phyloP scores from a whole-genome alignment of 345 rosid species.

The Microthlaspi erraticum region DNA sequence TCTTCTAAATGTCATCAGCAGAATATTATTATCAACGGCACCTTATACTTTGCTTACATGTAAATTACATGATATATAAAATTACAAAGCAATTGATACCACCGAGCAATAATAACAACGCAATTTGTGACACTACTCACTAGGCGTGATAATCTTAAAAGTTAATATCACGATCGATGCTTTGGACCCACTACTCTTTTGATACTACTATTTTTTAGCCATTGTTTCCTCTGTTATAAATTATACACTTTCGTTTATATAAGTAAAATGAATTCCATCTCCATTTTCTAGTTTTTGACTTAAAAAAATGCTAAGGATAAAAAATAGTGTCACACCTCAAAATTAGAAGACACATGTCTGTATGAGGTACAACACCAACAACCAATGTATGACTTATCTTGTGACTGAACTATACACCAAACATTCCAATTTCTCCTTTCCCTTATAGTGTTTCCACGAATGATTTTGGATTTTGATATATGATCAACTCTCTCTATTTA shows the following conservation, averaged over 20 bases:
- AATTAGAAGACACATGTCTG: constrained; percentile 35
- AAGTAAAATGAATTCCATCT: not conserved
- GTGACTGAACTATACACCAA: constrained; percentile 13
- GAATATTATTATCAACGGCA: no score
- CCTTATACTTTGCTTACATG: no score
- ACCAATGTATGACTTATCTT: constrained; percentile 26
- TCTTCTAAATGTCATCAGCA: no score
- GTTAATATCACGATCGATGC: constrained; percentile 31
- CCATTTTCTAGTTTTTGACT: constrained; percentile 1
- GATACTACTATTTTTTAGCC: constrained; percentile 6
- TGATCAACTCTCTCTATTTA: not conserved
- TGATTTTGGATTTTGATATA: constrained; percentile 8
- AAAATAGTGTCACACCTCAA: constrained; percentile 17
- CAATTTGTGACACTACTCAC: constrained; percentile 35
- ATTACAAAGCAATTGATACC: no score
- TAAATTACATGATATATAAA: no score
- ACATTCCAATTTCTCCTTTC: constrained; percentile 16
- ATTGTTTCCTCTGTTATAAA: not conserved
- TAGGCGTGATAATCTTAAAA: constrained; percentile 45
- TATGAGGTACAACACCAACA: constrained; percentile 29
- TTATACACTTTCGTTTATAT: not conserved
- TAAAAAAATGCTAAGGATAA: no score
- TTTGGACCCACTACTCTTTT: constrained; percentile 39
- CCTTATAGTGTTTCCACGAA: not conserved
- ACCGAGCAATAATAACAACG: constrained; percentile 30